These are phyloP conservation scores for Tricholoma hemisulphureum DNA, from an alignment of 768 basidiomycete genomes.

Conservation along the genomic window DNA sequence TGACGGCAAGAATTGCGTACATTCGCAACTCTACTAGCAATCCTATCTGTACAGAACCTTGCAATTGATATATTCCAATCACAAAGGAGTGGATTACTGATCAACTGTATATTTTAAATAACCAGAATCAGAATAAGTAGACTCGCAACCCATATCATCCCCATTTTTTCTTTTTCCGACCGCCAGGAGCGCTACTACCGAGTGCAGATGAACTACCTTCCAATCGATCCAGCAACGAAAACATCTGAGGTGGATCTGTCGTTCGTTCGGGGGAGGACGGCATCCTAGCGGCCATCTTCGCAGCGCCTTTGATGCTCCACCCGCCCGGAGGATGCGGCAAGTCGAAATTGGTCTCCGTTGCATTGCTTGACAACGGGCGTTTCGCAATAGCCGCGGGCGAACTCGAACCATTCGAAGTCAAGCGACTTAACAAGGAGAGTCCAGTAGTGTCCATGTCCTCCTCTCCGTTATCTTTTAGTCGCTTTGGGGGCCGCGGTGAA, in stretches of 20 bases:
- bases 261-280: constrained; percentile 2
- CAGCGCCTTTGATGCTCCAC: constrained; percentile 56
- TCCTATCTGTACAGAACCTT: neutral
- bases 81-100: neutral
- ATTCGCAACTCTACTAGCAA: too few relatives aligned
- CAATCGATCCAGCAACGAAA: constrained; percentile 37
- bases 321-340: constrained; percentile 34
- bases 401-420: constrained; percentile 22
- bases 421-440: constrained; percentile 46
- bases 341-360: constrained; percentile 1
- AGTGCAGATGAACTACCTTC: constrained; percentile 14
- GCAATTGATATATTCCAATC: neutral
- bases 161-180: constrained; percentile 25
- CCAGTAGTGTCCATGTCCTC: constrained; percentile 12
- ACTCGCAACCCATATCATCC: constrained; percentile 13
- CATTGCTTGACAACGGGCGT: constrained; percentile 1
- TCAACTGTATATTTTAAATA: neutral
- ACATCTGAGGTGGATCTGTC: constrained; percentile 18
- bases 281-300: constrained; percentile 17
- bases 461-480: constrained; percentile 24
- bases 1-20: too few relatives aligned
- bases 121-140: neutral
- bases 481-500: constrained; percentile 34
- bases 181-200: constrained; percentile 14
- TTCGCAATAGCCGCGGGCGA: constrained; percentile 2